Evolutionary conservation across 2,329 filamentous ascomycete genomes (phyloP).

Genomic region (Sphaceloma murrayae): DNA sequence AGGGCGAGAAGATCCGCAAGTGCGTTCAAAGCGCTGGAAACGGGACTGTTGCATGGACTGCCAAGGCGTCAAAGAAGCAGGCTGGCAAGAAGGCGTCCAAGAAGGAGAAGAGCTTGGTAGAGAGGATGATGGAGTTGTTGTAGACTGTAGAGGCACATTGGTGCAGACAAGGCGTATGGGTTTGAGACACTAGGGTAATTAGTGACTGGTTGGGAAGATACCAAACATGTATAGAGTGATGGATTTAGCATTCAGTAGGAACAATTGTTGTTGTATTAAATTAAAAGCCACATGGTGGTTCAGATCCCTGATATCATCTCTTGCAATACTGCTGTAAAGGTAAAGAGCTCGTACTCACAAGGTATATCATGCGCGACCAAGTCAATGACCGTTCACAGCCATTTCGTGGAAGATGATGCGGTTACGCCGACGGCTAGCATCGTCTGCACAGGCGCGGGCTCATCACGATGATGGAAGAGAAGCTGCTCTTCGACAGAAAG

Average conservation of each 20-base stretch:
- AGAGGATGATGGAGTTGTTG: too few species aligned
- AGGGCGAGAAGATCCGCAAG: neutral
- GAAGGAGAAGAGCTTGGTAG: too few species aligned
- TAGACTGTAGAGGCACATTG: too few species aligned
- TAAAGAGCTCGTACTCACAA: neutral
- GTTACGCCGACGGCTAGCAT: too few species aligned
- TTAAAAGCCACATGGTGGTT: constrained; percentile 12
- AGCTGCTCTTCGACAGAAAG: too few species aligned
- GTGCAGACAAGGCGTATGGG: too few species aligned
- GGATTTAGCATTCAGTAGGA: constrained; percentile 11
- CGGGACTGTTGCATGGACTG: constrained; percentile 1
- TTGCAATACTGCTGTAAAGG: neutral
- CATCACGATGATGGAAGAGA: too few species aligned
- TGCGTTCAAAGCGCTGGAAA: constrained; percentile 4
- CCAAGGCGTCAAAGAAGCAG: constrained; percentile 7
- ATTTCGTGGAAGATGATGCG: too few species aligned
- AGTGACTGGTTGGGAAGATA: neutral
- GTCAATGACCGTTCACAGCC: too few species aligned
- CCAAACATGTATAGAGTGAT: neutral
- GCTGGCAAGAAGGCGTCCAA: constrained; percentile 2
- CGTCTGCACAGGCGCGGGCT: too few species aligned
- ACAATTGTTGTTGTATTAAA: constrained; percentile 16
- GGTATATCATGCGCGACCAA: too few species aligned
- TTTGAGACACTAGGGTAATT: neutral
- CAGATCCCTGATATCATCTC: constrained; percentile 16